Conservation (phyloP, 176 grass and related monocot genomes). For the Thalia dealbata region DNA sequence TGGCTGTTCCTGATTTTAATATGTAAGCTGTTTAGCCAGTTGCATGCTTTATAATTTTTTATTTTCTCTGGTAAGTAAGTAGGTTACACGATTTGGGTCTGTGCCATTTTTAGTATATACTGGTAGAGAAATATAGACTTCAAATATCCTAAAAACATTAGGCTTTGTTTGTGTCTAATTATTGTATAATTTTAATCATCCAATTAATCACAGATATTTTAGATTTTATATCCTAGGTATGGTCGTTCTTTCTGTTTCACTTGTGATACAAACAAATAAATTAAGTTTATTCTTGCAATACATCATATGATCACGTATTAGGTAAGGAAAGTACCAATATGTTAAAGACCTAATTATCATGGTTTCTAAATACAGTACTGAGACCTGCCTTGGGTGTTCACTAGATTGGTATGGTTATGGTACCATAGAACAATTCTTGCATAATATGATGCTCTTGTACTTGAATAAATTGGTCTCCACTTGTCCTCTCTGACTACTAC, state of each 20-base stretch:
- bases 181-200: not conserved
- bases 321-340: no score
- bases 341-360: no score
- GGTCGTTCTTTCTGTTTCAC: not conserved
- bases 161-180: not conserved
- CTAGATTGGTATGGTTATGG: no score
- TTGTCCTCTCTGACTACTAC: not conserved
- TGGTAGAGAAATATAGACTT: not conserved
- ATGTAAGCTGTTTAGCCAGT: constrained; percentile 49
- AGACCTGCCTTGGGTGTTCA: no score
- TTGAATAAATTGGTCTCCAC: no score
- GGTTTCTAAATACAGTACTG: no score
- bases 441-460: no score
- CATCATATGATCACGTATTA: no score
- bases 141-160: not conserved
- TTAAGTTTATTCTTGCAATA: no score
- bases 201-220: not conserved
- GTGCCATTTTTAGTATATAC: not conserved
- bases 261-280: not conserved
- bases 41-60: not conserved
- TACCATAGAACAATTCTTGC: no score
- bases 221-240: not conserved
- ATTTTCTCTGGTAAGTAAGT: not conserved
- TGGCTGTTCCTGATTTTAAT: constrained; percentile 98
- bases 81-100: not conserved